Evolutionary conservation across 768 basidiomycete species (phyloP), one percentile per base, ranked within the genome.

Genomic region (Naematelia encephala): DNA sequence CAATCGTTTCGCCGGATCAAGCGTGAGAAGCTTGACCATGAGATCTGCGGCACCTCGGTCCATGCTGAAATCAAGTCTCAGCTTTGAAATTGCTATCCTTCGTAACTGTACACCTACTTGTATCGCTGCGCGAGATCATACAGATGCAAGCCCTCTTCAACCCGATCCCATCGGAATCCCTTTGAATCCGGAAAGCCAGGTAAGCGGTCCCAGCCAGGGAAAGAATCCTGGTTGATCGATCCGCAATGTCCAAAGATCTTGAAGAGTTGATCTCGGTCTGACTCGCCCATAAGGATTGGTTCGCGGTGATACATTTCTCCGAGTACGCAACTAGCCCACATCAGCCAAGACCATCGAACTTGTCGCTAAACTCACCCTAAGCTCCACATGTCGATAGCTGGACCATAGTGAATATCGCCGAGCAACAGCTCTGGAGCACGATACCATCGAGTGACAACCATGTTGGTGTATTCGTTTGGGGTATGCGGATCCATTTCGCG

Each of bases 361-460:
- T 19, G 48, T 43, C 42, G 5, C 14, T 23, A 25, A 23, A 80
- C 85, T 67, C 73, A 93, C 86, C 94, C 96, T 54, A 98, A 86
- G 5, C 94, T 91, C 96, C 96, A 99, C 69, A 99, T 87, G 77
- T 99, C 96, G 44, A 99, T 87, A 66, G 91, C 90, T 0, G 90
- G 89, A 8, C 91, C 91, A 66, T 99, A 98, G 61, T 89, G 84
- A 47, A 86, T 82, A 14, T 90, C 88, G 42, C 93, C 92, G 13
- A 99, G 81, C 12, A 99, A 81, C 1, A 99, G 80, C 77, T 99
- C 96, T 0, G 96, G 96, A 0, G 96, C 96, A 28, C 96, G 86
- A 74, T 98, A 99, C 96, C 96, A 99, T 68, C 96, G 83, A 25
- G 96, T 98, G 1, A 94, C 94, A 43, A 99, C 96, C 81, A 90